Evolutionary conservation across 305 asterid species (phyloP), one percentile per base, ranked within the genome.

Genomic region (Ilex paraguariensis): DNA sequence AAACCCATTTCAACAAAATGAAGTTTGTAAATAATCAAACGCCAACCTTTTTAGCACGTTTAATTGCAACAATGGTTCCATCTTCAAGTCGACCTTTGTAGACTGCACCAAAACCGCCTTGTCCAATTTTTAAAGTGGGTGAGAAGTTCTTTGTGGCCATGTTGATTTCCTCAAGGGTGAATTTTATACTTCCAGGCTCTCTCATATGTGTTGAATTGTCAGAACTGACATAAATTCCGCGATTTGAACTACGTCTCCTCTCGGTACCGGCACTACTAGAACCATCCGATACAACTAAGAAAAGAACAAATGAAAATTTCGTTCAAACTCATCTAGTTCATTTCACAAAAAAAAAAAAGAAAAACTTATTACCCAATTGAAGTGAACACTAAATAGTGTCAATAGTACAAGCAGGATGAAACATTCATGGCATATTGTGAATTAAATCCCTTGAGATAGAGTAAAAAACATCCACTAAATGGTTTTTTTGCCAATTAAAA

Each of bases 231-330:
- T 52, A 52, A 14, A 52, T 52, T 13, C 56, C 56, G 2, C 53
- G 53, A 52, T 16, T 52, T 52, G 56, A 52, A 52, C 56, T 14
- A n/a, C 56, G 56, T 52, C 31, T 52, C 56, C 56, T 52, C 56
- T 10, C 56, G 16, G 31, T 14, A 52, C 56, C 17, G 2, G 14
- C 54, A 21, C 28, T 21, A 50, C 15, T n/a, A 7, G 54, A 52
- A 16, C 10, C 10, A 52, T 52, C 56, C n/a, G 56, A 5, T 17
- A 52, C 12, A 52, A 52, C 28, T 52, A 52, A 5, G n/a, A 52
- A 14, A 7, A 21, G 4, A 10, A 46, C 15, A 10, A 46, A 3
- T 46, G 15, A 13, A 46, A 46, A 10, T 3, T 46, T 46, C 52
- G 10, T 13, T 13, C 13, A 46, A 46, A 46, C 13, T 46, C 52